Evolutionary conservation across 2,329 filamentous ascomycete genomes (phyloP).

Genomic region (Coniochaeta hoffmannii): DNA sequence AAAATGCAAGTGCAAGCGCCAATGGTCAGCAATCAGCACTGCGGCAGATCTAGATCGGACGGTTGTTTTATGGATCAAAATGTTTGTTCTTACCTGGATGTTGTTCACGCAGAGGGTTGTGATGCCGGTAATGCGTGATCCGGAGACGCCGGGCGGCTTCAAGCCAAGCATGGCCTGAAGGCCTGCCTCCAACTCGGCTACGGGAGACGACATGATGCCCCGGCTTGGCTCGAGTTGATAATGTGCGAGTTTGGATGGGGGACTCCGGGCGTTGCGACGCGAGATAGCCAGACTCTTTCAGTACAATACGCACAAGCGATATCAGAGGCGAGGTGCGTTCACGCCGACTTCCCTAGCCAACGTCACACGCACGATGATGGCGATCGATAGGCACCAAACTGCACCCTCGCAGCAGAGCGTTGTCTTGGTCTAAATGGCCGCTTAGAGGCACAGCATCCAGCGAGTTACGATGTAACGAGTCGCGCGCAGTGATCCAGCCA

Average conservation of each 20-base stretch:
- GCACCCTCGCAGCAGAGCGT: neutral
- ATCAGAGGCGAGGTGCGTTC: neutral
- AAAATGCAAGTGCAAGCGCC: conserved; percentile 6
- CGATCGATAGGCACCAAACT: neutral
- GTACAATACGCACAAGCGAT: conserved; percentile 6
- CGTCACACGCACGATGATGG: too few species aligned
- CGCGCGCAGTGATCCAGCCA: neutral
- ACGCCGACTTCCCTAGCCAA: conserved; percentile 2
- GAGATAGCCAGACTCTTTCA: neutral
- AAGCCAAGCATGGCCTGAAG: conserved; percentile 86
- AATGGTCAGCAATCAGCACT: neutral
- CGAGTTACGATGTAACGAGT: neutral
- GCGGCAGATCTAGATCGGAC: neutral
- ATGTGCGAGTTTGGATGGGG: conserved; percentile 1
- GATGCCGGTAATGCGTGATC: conserved; percentile 81
- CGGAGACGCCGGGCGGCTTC: conserved; percentile 90
- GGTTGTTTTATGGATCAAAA: conserved; percentile 2
- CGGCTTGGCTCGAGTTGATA: conserved; percentile 9
- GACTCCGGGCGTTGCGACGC: neutral
- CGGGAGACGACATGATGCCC: conserved; percentile 64
- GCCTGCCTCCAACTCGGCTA: conserved; percentile 84
- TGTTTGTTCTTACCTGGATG: conserved; percentile 76
- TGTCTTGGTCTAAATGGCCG: neutral
- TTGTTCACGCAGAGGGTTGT: conserved; percentile 83
- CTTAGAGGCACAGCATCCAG: neutral